These are phyloP conservation scores for Penicillium crystallinum DNA, from an alignment of 495 filamentous ascomycete species.

Conservation along the genomic window DNA sequence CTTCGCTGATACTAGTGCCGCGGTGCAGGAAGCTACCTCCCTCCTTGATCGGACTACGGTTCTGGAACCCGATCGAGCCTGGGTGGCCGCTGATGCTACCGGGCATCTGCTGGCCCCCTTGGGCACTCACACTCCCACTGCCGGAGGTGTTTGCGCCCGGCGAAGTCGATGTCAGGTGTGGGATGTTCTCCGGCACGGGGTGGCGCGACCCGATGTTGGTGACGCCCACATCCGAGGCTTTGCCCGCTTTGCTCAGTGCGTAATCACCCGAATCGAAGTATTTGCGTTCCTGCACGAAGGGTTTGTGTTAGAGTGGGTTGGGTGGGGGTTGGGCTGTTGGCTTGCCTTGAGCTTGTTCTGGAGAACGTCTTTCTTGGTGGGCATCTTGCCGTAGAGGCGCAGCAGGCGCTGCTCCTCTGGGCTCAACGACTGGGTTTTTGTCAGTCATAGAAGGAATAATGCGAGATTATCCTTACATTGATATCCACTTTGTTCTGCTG, in stretches of 20 bases:
- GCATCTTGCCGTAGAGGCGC: constrained; percentile 93
- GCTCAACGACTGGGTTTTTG: constrained; percentile 61
- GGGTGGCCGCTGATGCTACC: constrained; percentile 43
- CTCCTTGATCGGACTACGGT: constrained; percentile 82
- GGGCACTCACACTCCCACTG: constrained; percentile 37
- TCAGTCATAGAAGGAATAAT: constrained; percentile 10
- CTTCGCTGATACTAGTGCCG: constrained; percentile 67
- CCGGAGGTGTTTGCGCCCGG: constrained; percentile 48
- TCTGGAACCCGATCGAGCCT: constrained; percentile 47
- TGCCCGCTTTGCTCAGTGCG: constrained; percentile 96
- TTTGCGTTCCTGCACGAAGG: constrained; percentile 71
- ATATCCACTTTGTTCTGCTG: constrained; percentile 97
- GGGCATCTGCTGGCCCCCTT: constrained; percentile 37
- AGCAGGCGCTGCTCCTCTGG: constrained; percentile 94
- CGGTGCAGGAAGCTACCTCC: constrained; percentile 68
- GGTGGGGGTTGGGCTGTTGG: background rate
- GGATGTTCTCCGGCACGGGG: constrained; percentile 92
- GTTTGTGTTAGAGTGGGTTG: background rate
- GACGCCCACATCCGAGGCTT: constrained; percentile 88
- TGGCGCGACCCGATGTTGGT: constrained; percentile 92
- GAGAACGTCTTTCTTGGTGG: constrained; percentile 89
- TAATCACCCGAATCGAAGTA: constrained; percentile 99
- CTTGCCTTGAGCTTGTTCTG: constrained; percentile 89
- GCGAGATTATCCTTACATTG: constrained; percentile 58
- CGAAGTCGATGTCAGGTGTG: constrained; percentile 76